Percentiles rank a stretch among this genome's conserved stretches.
Conservation (phyloP, 257 asterid genomes). For the Cordia subcordata region DNA sequence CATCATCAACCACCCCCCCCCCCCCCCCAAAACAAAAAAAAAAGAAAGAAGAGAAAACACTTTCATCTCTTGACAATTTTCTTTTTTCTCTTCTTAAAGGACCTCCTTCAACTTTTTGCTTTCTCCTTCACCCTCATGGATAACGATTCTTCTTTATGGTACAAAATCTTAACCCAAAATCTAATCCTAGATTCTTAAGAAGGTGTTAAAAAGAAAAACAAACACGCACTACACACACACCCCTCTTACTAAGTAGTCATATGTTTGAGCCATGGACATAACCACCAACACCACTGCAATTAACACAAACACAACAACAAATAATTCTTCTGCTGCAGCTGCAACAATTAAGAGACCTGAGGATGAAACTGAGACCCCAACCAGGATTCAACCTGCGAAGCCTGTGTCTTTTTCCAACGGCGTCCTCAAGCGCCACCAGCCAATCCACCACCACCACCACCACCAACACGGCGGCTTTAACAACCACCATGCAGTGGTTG, state of each 20-base stretch:
- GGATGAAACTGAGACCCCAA: slow-evolving; percentile 59
- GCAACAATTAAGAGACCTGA: slow-evolving; percentile 57
- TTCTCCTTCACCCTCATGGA: slow-evolving; percentile 17
- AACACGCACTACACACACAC: background rate
- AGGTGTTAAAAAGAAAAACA: background rate
- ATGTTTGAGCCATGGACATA: slow-evolving; percentile 57
- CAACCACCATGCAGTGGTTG: slow-evolving; percentile 51
- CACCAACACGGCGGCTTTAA: slow-evolving; percentile 19
- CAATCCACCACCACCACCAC: slow-evolving; percentile 25
- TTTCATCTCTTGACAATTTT: background rate
- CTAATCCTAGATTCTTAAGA: slow-evolving; percentile 16
- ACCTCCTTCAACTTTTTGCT: background rate
- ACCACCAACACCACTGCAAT: slow-evolving; percentile 22
- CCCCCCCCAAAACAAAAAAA: slow-evolving; percentile 14
- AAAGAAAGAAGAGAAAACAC: no score
- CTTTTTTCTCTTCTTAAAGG: slow-evolving; percentile 4
- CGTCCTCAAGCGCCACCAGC: slow-evolving; percentile 77
- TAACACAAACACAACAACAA: slow-evolving; percentile 4
- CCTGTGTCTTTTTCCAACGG: slow-evolving; percentile 60
- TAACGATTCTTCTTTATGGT: slow-evolving; percentile 8
- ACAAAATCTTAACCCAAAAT: slow-evolving; percentile 31
- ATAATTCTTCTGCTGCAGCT: slow-evolving; percentile 12
- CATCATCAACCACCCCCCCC: slow-evolving; percentile 24
- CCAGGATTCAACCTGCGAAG: slow-evolving; percentile 64
- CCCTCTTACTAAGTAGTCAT: background rate